Evolutionary conservation across 2,329 filamentous ascomycete species (phyloP), one percentile per base, ranked within the genome.

Genomic region (Knufia fluminis): DNA sequence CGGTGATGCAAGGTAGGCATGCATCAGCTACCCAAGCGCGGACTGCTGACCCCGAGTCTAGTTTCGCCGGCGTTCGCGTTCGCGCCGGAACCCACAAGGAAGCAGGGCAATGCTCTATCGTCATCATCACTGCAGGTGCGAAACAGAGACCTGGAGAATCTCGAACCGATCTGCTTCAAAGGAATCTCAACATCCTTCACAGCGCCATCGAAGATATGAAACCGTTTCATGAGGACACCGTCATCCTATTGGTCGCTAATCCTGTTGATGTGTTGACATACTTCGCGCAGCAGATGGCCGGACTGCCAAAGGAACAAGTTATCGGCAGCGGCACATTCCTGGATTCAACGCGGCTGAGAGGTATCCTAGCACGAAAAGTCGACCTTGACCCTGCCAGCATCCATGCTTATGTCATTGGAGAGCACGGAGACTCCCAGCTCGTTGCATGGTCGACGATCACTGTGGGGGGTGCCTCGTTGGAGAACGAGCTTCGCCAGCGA

Each of bases 231-330:
- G 60, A 66, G 2, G 66, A 75, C 48, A 66, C 73, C 0, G 69
- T 79, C 24, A 58, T 78, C 0, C 61, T 79, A 1, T 61, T 78
- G 1, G 73, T 78, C 2, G 69, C 76, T 2, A 77, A 78, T 57
- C 76, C 76, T 0, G 74, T 78, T 17, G 76, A 79, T 56, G 63
- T 78, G 23, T 63, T 78, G 28, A 77, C 76, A 1, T 69, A 71
- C 40, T 68, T 77, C 45, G 72, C 71, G 3, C 67, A 69, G 26
- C 63, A 71, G 40, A 59, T 74, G 14, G 72, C 72, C 0, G 69
- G 72, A 1, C 64, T 78, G 1, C 74, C 75, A 0, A 57, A 65
- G 32, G 60, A 56, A 8, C 75, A 77, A 52, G 74, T 78, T 10
- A 57, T 78, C 20, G 76, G 76, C 0, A 72, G 71, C 2, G 76